Conservation (phyloP, 1,284 basidiomycete species). For the Moesziomyces parantarcticus region DNA sequence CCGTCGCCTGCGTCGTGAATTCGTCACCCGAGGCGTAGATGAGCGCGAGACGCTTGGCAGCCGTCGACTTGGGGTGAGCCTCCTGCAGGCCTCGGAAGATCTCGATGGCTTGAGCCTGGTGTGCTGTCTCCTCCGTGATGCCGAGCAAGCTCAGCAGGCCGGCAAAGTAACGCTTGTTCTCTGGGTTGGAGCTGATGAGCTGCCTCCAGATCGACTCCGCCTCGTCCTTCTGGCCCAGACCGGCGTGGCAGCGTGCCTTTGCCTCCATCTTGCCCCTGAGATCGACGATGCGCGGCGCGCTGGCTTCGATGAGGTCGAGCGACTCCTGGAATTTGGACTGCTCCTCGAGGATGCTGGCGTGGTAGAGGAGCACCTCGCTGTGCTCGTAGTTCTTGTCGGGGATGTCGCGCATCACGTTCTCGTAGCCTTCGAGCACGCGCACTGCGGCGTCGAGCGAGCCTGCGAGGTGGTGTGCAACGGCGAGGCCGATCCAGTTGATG, state of each 20-base stretch:
- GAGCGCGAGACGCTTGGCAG: conserved; percentile 57
- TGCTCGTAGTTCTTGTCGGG: conserved; percentile 73
- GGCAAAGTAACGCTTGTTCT: conserved; percentile 82
- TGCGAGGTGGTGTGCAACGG: conserved; percentile 87
- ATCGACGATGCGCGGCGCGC: conserved; percentile 67
- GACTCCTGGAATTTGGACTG: conserved; percentile 72
- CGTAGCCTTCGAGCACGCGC: conserved; percentile 77
- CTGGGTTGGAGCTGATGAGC: conserved; percentile 86
- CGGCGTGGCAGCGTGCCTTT: conserved; percentile 70
- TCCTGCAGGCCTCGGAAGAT: conserved; percentile 43
- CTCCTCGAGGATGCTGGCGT: conserved; percentile 82
- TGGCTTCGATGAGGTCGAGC: conserved; percentile 55
- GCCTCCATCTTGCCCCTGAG: conserved; percentile 32
- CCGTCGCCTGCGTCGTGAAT: conserved; percentile 77
- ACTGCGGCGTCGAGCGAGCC: conserved; percentile 80
- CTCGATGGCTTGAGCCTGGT: conserved; percentile 26
- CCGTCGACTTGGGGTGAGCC: conserved; percentile 53
- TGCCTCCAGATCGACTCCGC: conserved; percentile 82
- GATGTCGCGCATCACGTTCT: conserved; percentile 60
- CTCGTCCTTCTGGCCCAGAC: conserved; percentile 75
- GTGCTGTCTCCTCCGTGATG: conserved; percentile 71
- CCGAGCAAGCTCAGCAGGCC: conserved; percentile 78
- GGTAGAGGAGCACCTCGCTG: conserved; percentile 85
- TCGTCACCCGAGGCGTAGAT: conserved; percentile 68
- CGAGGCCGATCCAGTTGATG: conserved; percentile 88